Evolutionary conservation across 768 basidiomycete species (phyloP).

Genomic region (Mycena floridula): DNA sequence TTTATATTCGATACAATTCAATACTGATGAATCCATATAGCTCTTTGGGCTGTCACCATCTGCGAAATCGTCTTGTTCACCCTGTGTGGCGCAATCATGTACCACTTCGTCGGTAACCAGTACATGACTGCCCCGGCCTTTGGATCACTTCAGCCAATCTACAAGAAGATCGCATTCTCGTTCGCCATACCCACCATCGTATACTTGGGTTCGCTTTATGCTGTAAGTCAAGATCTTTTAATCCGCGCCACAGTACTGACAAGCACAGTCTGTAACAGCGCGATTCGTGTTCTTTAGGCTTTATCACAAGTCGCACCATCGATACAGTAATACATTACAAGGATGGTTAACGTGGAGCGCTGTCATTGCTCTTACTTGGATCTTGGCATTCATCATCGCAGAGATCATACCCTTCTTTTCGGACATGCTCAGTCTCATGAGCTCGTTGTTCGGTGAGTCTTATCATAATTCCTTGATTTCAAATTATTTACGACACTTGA

Average conservation of each 20-base stretch:
- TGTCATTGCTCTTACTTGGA: slow-evolving; percentile 26
- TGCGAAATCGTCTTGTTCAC: slow-evolving; percentile 36
- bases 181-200: slow-evolving; percentile 40
- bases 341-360: slow-evolving; percentile 26
- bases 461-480: slow-evolving; percentile 17
- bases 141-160: slow-evolving; percentile 29
- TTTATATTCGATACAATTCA: neutral
- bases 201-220: slow-evolving; percentile 38
- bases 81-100: slow-evolving; percentile 37
- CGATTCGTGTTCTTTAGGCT: slow-evolving; percentile 42
- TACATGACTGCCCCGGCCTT: slow-evolving; percentile 40
- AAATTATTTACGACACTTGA: neutral
- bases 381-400: slow-evolving; percentile 26
- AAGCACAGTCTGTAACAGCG: slow-evolving; percentile 29
- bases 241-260: neutral
- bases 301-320: slow-evolving; percentile 31
- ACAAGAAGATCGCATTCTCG: slow-evolving; percentile 38
- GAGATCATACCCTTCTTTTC: slow-evolving; percentile 32
- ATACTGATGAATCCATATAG: too few species aligned
- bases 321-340: slow-evolving; percentile 23
- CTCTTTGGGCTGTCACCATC: slow-evolving; percentile 37
- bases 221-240: slow-evolving; percentile 18
- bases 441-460: slow-evolving; percentile 35
- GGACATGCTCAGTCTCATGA: slow-evolving; percentile 35
- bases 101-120: slow-evolving; percentile 33